phyloP scores from a whole-genome alignment of 2,329 filamentous ascomycete species.

The Ophiostoma himal-ulmi region DNA sequence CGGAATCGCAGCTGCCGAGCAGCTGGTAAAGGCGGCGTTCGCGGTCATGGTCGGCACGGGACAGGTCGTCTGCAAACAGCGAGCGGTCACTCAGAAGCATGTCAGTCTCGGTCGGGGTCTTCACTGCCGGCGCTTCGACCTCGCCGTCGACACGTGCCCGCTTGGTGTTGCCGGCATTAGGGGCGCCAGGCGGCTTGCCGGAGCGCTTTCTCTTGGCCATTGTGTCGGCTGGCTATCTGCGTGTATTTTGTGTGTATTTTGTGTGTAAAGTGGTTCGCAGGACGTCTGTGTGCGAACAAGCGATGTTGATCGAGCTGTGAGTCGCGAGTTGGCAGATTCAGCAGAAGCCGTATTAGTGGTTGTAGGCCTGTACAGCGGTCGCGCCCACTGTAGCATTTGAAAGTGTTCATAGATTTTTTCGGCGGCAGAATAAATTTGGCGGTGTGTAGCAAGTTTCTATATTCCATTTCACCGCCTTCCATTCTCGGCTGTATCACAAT shows the following conservation, averaged over 20 bases:
- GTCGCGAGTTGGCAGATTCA: background rate
- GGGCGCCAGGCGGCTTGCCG: slow-evolving; percentile 14
- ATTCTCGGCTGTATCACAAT: background rate
- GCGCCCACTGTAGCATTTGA: background rate
- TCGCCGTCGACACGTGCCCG: slow-evolving; percentile 21
- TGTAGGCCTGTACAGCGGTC: background rate
- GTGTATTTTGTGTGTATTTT: background rate
- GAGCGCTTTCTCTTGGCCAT: slow-evolving; percentile 27
- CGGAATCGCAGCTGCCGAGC: slow-evolving; percentile 53
- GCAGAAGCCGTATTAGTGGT: background rate
- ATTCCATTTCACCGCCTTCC: background rate
- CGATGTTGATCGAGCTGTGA: background rate
- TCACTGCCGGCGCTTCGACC: background rate
- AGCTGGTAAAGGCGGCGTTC: slow-evolving; percentile 57
- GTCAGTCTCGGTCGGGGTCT: slow-evolving; percentile 10
- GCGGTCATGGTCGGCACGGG: slow-evolving; percentile 49
- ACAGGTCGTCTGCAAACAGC: slow-evolving; percentile 45
- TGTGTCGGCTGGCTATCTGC: background rate
- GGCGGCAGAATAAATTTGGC: slow-evolving; percentile 18
- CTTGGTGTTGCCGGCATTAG: slow-evolving; percentile 18
- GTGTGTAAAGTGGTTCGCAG: background rate
- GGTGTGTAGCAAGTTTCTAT: background rate
- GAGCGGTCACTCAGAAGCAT: slow-evolving; percentile 32
- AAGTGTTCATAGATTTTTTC: slow-evolving; percentile 11
- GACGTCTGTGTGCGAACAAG: background rate